Evolutionary conservation across 139 green algal genomes (phyloP), one percentile per base, ranked within the genome.

Genomic region (Dunaliella primolecta): DNA sequence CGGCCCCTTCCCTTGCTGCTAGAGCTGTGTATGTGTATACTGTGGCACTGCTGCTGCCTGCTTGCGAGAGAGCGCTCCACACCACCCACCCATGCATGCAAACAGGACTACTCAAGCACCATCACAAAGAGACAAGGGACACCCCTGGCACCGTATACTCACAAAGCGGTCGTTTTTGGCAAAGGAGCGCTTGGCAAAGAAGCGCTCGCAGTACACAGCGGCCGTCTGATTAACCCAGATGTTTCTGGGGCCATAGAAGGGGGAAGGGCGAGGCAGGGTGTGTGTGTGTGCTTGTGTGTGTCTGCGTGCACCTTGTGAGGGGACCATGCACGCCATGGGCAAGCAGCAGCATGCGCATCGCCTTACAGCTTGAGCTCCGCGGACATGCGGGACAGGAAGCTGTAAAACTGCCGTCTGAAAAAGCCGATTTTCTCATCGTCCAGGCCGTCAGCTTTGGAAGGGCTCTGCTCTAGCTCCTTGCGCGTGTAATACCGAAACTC

Each of bases 141-240:
- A n/a, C n/a, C n/a, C n/a, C n/a, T n/a, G n/a, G n/a, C n/a, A n/a
- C 75, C 38, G 29, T 33, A 3, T 33, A 80, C 75, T 80, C 75
- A 82, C 78, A 64, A 72, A 82, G 78, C 78, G 78, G 29, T 82
- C 78, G 78, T 82, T 82, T 23, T 30, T 30, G 32, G n/a, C 29
- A 64, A 38, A 82, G 78, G 35, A 71, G 35, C 78, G 34, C 20
- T 36, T 35, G 11, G 36, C 21, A 64, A 35, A 82, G 36, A 82
- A 82, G 23, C 78, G 34, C 29, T 82, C 78, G 36, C 29, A 33
- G 78, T 72, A 82, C 24, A 57, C 78, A 1, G 29, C 20, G 35
- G 78, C 35, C 11, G 35, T 82, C 36, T 82, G 25, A 23, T 32
- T 34, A 35, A 64, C 78, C 78, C 78, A 82, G 23, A 33, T 24